phyloP scores from a whole-genome alignment of 2,329 filamentous ascomycete species.

The Didymella sp. region DNA sequence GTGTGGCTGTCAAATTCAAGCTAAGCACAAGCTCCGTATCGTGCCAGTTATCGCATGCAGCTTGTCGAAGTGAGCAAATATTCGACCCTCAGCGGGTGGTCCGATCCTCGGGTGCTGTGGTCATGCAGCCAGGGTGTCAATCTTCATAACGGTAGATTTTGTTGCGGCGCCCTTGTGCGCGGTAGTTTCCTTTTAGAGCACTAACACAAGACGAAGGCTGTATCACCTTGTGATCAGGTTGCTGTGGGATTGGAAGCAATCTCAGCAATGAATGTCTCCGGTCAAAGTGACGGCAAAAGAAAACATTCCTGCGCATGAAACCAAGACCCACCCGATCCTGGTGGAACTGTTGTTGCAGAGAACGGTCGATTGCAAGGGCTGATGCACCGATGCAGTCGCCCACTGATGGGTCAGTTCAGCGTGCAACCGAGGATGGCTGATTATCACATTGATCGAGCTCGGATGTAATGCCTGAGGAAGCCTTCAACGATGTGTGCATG shows the following conservation, averaged over 20 bases:
- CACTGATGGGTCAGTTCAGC: not conserved
- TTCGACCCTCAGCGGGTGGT: not conserved
- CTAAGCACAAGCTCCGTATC: conserved; percentile 1
- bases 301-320: conserved; percentile 16
- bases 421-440: not conserved
- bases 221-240: conserved; percentile 5
- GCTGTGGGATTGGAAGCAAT: not conserved
- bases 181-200: not conserved
- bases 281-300: not conserved
- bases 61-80: conserved; percentile 2
- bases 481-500: conserved; percentile 8
- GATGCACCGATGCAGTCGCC: conserved; percentile 3
- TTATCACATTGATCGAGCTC: conserved; percentile 1
- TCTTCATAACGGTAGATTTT: not conserved
- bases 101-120: conserved; percentile 9
- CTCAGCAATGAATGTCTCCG: not conserved
- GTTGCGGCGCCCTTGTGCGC: not conserved
- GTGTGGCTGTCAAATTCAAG: not conserved
- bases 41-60: conserved; percentile 1
- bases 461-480: conserved; percentile 1
- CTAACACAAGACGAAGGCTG: conserved; percentile 1
- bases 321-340: conserved; percentile 4
- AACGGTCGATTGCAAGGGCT: conserved; percentile 15
- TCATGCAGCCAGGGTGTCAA: conserved; percentile 12
- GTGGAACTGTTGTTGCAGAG: conserved; percentile 2